These are phyloP conservation scores for Salix caprea DNA, from an alignment of 345 rosid species.

Conservation along the genomic window DNA sequence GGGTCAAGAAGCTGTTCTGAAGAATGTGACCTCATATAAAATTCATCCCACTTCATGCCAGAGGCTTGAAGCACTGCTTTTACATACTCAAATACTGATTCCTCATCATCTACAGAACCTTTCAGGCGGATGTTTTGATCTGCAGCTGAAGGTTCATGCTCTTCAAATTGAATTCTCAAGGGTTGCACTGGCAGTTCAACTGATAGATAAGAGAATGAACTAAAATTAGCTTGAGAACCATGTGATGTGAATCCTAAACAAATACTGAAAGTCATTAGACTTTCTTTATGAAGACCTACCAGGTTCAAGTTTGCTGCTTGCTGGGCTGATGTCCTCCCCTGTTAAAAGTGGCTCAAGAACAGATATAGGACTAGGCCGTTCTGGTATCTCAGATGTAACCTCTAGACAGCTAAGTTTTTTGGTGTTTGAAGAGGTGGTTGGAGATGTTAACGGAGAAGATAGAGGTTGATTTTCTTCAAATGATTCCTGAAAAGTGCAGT, in stretches of 20 bases:
- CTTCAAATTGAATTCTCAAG: slow-evolving; percentile 62
- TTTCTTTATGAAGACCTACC: slow-evolving; percentile 40
- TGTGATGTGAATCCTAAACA: neutral
- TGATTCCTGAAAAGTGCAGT: slow-evolving; percentile 38
- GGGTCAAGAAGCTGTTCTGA: slow-evolving; percentile 62
- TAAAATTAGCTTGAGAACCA: slow-evolving; percentile 19
- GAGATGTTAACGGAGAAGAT: slow-evolving; percentile 44
- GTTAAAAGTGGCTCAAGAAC: slow-evolving; percentile 71
- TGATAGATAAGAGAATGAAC: slow-evolving; percentile 28
- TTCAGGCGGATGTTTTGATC: slow-evolving; percentile 33
- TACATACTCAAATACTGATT: slow-evolving; percentile 41
- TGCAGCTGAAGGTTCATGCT: slow-evolving; percentile 30
- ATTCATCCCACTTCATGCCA: slow-evolving; percentile 63
- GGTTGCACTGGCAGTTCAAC: slow-evolving; percentile 51
- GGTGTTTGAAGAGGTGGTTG: slow-evolving; percentile 33
- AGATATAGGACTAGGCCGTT: slow-evolving; percentile 81
- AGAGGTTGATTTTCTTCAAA: slow-evolving; percentile 28
- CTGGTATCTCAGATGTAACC: slow-evolving; percentile 37
- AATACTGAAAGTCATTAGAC: neutral
- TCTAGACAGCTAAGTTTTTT: slow-evolving; percentile 47
- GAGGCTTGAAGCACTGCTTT: slow-evolving; percentile 51
- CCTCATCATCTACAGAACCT: slow-evolving; percentile 44
- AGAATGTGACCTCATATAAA: slow-evolving; percentile 52
- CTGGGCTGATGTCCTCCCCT: slow-evolving; percentile 68
- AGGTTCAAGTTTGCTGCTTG: slow-evolving; percentile 41